Base-by-base conservation (phyloP, 164 flowering plant genomes). In the Nelumbo lutea region DNA sequence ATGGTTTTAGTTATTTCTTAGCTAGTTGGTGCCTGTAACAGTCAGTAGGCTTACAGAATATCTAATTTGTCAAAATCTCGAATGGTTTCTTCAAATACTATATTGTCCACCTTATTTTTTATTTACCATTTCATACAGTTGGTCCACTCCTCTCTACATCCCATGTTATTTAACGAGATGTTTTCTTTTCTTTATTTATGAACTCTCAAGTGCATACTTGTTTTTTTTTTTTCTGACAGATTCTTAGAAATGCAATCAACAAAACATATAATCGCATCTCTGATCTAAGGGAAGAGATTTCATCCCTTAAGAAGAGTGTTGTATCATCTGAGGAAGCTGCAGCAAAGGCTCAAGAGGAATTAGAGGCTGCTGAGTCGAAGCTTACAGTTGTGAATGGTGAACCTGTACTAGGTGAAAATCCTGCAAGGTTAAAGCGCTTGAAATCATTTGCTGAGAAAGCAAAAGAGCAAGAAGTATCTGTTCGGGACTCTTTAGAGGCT, bases 351-450 rank as follows among this genome's bases (percentile, higher is more conserved):
- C 77, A 83, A 79, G 82, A 81, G 51, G 97, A 93, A 65, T 72
- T 89, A 9, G 93, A 88, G 44, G 83, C 74, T 68, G 91, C 96
- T 63, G 95, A 90, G 72, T 77, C 89, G 47, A 89, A 91, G 81
- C 96, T 96, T 66, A 70, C 87, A 56, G 82, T 96, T 15, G 86
- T 91, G 74, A 88, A 91, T 75, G 98, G 99, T 70, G 93, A 96
- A 72, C 98, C 98, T 59, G 90, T 90, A 70, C 82, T 86, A 73
- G 95, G 95, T 59, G 99, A 90, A 61, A 86, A 86, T 47, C 96
- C 98, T n/a, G 83, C 67, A 52, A 86, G 82, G 82, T 65, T 93
- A 78, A 93, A 87, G 75, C 95, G 95, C 38, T 79, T 96, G 81
- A 89, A 85, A 79, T 77, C 80, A 4, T 68, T 58, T 69, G 87